Percentiles rank a stretch among this genome's conserved stretches.
Conservation (phyloP, 768 basidiomycete genomes). For the Termitomyces sp. region DNA sequence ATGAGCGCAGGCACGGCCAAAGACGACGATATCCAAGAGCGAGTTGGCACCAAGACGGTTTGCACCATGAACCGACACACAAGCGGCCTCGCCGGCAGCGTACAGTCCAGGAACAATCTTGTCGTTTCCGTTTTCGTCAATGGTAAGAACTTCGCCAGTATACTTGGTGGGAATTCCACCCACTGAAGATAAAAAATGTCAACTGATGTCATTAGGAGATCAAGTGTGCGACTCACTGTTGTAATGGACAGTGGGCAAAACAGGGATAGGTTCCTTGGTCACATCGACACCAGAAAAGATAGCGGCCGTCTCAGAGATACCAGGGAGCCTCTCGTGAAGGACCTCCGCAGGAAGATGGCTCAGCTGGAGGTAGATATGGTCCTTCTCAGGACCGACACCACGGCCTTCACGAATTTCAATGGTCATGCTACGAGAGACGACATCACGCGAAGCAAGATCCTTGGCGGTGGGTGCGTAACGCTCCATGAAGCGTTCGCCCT, state of each 20-base stretch:
- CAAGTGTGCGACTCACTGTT: constrained; percentile 64
- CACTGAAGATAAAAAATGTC: constrained; percentile 47
- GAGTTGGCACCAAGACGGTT: constrained; percentile 99
- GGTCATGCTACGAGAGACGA: constrained; percentile 99
- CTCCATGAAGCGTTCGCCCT: constrained; percentile 99
- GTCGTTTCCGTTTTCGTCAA: constrained; percentile 87
- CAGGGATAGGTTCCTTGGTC: constrained; percentile 99
- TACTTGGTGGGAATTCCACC: constrained; percentile 99
- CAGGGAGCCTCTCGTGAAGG: constrained; percentile 93
- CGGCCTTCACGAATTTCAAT: constrained; percentile 98
- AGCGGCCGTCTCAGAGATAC: constrained; percentile 98
- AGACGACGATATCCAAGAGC: constrained; percentile 96
- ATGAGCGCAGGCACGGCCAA: constrained; percentile 98
- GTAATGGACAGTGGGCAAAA: constrained; percentile 97
- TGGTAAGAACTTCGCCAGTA: constrained; percentile 93
- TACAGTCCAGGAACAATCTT: constrained; percentile 94
- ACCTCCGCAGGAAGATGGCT: constrained; percentile 96
- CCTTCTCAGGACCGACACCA: constrained; percentile 97
- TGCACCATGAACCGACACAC: constrained; percentile 97
- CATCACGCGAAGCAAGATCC: constrained; percentile 98
- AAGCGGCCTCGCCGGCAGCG: constrained; percentile 98
- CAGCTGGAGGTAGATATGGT: constrained; percentile 94
- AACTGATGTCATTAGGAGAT: background rate
- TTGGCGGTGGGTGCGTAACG: constrained; percentile 99
- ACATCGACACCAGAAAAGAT: constrained; percentile 99